Base-by-base conservation (phyloP, 768 basidiomycete species). In the Pluteus cervinus region DNA sequence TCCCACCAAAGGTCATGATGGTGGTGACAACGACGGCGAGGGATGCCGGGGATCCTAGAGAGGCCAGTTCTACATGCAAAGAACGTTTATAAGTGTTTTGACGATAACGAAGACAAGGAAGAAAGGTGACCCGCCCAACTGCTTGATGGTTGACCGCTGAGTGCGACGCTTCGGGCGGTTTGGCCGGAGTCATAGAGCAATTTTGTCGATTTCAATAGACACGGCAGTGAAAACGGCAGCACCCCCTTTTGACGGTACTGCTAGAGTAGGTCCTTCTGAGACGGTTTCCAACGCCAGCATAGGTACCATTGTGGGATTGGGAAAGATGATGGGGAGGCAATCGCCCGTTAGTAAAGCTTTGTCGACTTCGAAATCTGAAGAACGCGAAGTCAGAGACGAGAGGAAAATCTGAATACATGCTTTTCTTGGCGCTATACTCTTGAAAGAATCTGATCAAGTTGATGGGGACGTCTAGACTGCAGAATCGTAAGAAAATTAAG, bases 1-100 rank as follows among this genome's bases (percentile, higher is more conserved):
- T 60, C 2, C 73, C 73, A 0, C 76, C 76, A 18, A 73, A 65
- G 5, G 78, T 73, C 55, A 81, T 63, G 9, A 77, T 81, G 29
- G 79, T 62, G 3, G 75, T 72, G 47, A 79, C 56, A 24, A 73
- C 66, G 8, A 67, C 70, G 36, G 67, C 59, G 23, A 67, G 57
- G 3, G 63, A 61, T 50, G 66, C 66, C 2, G 66, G n/a, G 65
- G 20, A 66, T 63, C 33, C 66, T 63, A 25, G 62, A 52, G 24
- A 67, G 60, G 20, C 60, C 65, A 11, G n/a, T n/a, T n/a, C n/a
- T n/a, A n/a, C n/a, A n/a, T n/a, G n/a, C n/a, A n/a, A n/a, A n/a
- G n/a, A n/a, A n/a, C n/a, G n/a, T n/a, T n/a, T n/a, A n/a, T n/a
- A n/a, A n/a, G n/a, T n/a, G n/a, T n/a, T n/a, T n/a, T n/a, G n/a